These are phyloP conservation scores for Phytophthora pseudosyringae DNA, from an alignment of 352 stramenopile species.

Conservation along the genomic window DNA sequence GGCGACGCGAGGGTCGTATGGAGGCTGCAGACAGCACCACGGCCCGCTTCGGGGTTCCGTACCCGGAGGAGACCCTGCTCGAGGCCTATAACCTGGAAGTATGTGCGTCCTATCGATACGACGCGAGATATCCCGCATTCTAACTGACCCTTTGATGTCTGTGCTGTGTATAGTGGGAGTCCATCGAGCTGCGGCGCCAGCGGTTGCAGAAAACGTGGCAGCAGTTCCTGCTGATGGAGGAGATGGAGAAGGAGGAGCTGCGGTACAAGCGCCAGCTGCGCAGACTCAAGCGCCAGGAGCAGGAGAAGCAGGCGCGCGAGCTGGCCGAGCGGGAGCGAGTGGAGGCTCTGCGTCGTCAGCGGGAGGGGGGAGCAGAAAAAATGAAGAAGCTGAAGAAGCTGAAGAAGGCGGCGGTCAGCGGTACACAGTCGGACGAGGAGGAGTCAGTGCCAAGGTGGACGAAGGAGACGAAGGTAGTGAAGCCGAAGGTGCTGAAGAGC, in stretches of 20 bases:
- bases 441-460: slow-evolving; percentile 5
- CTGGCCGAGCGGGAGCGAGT: slow-evolving; percentile 21
- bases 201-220: slow-evolving; percentile 65
- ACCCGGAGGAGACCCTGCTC: slow-evolving; percentile 62
- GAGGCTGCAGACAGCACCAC: slow-evolving; percentile 29
- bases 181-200: slow-evolving; percentile 62
- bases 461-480: slow-evolving; percentile 15
- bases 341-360: slow-evolving; percentile 22
- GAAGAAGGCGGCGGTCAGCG: slow-evolving; percentile 15
- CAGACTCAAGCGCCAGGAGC: slow-evolving; percentile 29
- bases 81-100: slow-evolving; percentile 73
- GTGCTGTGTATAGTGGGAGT: slow-evolving; percentile 52
- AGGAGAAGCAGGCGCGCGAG: slow-evolving; percentile 19
- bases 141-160: slow-evolving; percentile 2
- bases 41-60: slow-evolving; percentile 14
- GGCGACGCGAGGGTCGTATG: slow-evolving; percentile 22
- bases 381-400: slow-evolving; percentile 21
- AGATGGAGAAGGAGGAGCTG: slow-evolving; percentile 61
- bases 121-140: neutral
- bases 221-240: slow-evolving; percentile 53
- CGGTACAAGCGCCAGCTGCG: slow-evolving; percentile 40
- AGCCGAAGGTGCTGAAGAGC: slow-evolving; percentile 10
- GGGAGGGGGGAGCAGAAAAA: neutral
- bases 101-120: neutral
- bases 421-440: slow-evolving; percentile 25